Base-by-base conservation (phyloP, 176 grass and related monocot species). In the Otatea glauca region DNA sequence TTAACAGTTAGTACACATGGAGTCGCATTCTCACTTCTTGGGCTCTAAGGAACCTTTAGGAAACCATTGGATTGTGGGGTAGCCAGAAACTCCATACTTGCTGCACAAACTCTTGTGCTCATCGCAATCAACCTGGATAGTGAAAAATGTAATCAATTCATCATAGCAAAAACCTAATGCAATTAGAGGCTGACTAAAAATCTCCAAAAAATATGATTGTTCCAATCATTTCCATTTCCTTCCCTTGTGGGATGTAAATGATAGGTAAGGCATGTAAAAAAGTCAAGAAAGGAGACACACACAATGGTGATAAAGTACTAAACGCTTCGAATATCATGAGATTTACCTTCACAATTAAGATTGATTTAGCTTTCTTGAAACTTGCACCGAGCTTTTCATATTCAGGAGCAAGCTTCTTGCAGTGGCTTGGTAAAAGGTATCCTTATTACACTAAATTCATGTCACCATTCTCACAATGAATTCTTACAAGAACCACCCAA, bases 401-500 rank as follows among this genome's bases (percentile, higher is more conserved):
- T 75, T 98, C 93, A 20, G 96, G 96, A 27, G 96, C 96, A 90
- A 98, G 96, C 61, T 98, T 98, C 91, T 98, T 98, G 86, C 96
- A 98, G 74, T 98, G 96, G 34, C 58, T 81, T 48, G 37, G 13
- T 65, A 0, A 2, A 80, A 73, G 48, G 2, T 76, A 65, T 47
- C 15, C 13, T 64, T 1, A 5, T n/a, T 39, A 80, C 38, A 72
- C n/a, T 5, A 44, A 44, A 75, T 75, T 59, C 12, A 59, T 79
- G 58, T 78, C 4, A 17, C 10, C 77, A 80, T 67, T 6, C 77
- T 67, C 20, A 9, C 6, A 7, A 59, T 38, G 29, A 37, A 81
- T 75, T 14, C 17, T 21, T 14, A 23, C 24, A 29, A 13, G 27
- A 63, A 88, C 25, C 11, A 41, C 64, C 23, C 55, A 78, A 24